phyloP scores from a whole-genome alignment of 257 asterid species.

The Echites panduratus region DNA sequence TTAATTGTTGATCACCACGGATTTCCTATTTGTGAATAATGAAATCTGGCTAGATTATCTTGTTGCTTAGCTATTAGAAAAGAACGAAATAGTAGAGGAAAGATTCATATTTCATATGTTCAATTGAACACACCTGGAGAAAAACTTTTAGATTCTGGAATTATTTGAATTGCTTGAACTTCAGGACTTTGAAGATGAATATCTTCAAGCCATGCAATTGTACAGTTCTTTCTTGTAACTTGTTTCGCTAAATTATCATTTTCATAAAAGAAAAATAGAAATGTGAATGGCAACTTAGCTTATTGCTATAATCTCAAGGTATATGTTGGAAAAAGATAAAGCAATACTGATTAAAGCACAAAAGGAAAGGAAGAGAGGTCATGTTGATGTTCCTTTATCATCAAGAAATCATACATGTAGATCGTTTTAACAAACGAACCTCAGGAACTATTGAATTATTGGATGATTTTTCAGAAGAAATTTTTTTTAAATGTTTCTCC shows the following conservation, averaged over 20 bases:
- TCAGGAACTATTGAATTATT: not conserved
- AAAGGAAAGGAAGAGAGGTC: not conserved
- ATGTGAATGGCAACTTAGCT: too few species aligned
- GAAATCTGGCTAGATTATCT: not conserved
- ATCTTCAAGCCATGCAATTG: not conserved
- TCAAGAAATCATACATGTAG: not conserved
- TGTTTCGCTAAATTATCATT: not conserved
- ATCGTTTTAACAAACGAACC: not conserved
- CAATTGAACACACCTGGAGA: not conserved
- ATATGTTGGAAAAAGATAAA: not conserved
- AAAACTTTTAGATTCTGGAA: not conserved
- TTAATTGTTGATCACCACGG: not conserved
- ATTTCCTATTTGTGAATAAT: not conserved
- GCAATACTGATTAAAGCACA: not conserved
- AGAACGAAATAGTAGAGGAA: too few species aligned
- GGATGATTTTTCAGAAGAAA: conserved; percentile 4
- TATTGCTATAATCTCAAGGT: too few species aligned
- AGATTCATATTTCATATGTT: too few species aligned
- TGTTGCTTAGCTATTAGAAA: too few species aligned
- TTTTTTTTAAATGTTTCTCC: conserved; percentile 9
- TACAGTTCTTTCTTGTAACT: not conserved
- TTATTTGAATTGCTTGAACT: not conserved
- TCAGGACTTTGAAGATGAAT: not conserved
- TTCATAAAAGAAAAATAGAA: too few species aligned
- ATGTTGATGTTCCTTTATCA: not conserved